A percentile compares a stretch with the other conserved stretches of the same genome.
These are phyloP conservation scores for Neospora caninum DNA, from an alignment of 169 alveolate genomes.

Conservation along the genomic window DNA sequence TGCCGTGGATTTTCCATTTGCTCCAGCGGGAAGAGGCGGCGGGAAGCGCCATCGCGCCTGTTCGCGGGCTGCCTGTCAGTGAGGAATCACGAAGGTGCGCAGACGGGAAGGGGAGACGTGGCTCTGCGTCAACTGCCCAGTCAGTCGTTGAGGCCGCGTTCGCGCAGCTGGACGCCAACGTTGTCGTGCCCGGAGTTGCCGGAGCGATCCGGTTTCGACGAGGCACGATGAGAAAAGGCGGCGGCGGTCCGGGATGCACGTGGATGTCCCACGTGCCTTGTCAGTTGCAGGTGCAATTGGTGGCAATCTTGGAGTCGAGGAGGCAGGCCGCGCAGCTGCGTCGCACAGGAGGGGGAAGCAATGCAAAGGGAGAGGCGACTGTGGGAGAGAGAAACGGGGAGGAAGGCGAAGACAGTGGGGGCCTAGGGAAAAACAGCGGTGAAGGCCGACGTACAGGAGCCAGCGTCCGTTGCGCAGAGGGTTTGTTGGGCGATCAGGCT, in stretches of 20 bases:
- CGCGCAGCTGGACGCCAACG: background rate
- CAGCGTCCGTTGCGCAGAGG: too few species aligned
- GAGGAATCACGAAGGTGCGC: background rate
- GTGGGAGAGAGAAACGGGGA: background rate
- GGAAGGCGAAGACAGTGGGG: background rate
- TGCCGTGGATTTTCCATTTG: background rate
- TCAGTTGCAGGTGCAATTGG: background rate
- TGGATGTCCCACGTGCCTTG: constrained; percentile 4
- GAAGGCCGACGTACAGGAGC: too few species aligned
- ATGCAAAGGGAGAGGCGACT: background rate
- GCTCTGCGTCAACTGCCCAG: background rate
- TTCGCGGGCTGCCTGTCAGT: background rate
- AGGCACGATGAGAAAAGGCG: background rate
- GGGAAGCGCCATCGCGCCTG: background rate
- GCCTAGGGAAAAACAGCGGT: background rate
- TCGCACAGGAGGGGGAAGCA: background rate
- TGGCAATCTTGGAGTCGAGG: background rate
- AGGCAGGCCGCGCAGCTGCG: background rate
- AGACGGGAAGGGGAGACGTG: too few species aligned
- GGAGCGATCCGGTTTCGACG: background rate
- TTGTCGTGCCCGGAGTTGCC: background rate
- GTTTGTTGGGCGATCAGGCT: too few species aligned
- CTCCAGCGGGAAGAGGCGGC: constrained; percentile 6
- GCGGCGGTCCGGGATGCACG: background rate
- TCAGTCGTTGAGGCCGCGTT: background rate